These are phyloP conservation scores for Sungouiella blattae DNA, from an alignment of 805 yeast genomes.

Conservation along the genomic window DNA sequence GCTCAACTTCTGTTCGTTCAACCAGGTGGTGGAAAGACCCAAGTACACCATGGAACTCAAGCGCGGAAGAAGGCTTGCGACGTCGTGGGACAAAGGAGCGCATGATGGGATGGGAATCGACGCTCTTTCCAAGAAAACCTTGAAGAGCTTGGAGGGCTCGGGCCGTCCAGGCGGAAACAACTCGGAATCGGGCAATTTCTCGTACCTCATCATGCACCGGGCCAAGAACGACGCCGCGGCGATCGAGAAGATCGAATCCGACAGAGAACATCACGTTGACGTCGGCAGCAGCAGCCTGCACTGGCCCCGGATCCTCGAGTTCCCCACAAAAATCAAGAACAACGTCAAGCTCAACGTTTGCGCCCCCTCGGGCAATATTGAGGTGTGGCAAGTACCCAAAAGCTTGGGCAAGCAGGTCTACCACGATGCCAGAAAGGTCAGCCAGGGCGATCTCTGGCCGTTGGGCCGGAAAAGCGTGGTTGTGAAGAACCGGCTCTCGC, in stretches of 20 bases:
- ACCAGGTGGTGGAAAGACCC: slow-evolving; percentile 73
- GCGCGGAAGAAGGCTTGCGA: slow-evolving; percentile 70
- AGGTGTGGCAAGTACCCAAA: slow-evolving; percentile 84
- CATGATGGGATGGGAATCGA: slow-evolving; percentile 55
- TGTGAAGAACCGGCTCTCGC: slow-evolving; percentile 29
- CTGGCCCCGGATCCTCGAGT: slow-evolving; percentile 72
- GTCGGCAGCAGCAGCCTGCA: slow-evolving; percentile 17
- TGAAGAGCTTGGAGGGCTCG: slow-evolving; percentile 53
- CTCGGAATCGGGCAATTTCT: slow-evolving; percentile 66
- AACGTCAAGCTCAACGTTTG: slow-evolving; percentile 80
- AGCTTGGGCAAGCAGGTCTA: slow-evolving; percentile 70
- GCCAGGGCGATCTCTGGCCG: slow-evolving; percentile 88
- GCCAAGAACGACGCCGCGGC: slow-evolving; percentile 41
- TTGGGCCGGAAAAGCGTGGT: slow-evolving; percentile 33
- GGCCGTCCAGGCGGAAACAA: slow-evolving; percentile 76
- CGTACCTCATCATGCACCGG: slow-evolving; percentile 72
- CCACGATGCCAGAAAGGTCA: slow-evolving; percentile 86
- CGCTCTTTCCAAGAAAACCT: slow-evolving; percentile 23
- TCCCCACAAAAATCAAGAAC: slow-evolving; percentile 75
- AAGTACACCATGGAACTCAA: slow-evolving; percentile 77
- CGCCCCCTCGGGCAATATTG: slow-evolving; percentile 74
- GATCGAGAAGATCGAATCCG: slow-evolving; percentile 38
- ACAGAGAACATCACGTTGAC: slow-evolving; percentile 26
- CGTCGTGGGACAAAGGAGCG: slow-evolving; percentile 61
- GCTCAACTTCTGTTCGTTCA: slow-evolving; percentile 72